A percentile compares a stretch with the other conserved stretches of the same genome.
Evolutionary conservation across 768 basidiomycete species (phyloP).

Genomic region (Xerocomellus intermedius): DNA sequence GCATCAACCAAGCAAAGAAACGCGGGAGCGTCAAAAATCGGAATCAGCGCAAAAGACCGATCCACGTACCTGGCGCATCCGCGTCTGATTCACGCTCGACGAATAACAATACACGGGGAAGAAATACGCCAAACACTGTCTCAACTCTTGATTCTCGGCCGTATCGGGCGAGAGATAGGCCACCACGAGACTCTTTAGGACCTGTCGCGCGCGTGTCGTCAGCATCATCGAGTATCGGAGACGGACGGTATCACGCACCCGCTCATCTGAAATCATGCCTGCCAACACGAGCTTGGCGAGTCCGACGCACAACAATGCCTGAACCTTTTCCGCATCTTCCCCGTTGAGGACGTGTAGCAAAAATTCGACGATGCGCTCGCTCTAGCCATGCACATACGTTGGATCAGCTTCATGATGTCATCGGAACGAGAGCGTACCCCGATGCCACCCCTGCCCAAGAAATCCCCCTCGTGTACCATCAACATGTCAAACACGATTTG

Average conservation of each 20-base stretch:
- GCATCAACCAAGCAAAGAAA: background rate
- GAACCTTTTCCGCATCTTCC: conserved; percentile 61
- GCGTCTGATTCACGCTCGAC: conserved; percentile 65
- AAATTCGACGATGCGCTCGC: conserved; percentile 65
- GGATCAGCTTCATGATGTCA: background rate
- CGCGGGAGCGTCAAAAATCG: background rate
- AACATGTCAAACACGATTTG: conserved; percentile 83
- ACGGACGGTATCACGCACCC: conserved; percentile 41
- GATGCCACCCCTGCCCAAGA: conserved; percentile 48
- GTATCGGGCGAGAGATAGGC: conserved; percentile 82
- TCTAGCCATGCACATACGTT: conserved; percentile 27
- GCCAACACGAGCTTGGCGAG: conserved; percentile 83
- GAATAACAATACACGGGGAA: conserved; percentile 86
- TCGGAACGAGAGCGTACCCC: conserved; percentile 26
- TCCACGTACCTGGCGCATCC: conserved; percentile 52
- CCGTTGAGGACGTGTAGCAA: conserved; percentile 50
- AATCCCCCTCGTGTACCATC: conserved; percentile 74
- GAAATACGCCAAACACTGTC: conserved; percentile 86
- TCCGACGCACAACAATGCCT: conserved; percentile 74
- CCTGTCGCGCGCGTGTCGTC: conserved; percentile 28
- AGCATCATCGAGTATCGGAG: too few species aligned
- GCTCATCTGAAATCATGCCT: conserved; percentile 70
- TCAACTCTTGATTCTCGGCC: conserved; percentile 73
- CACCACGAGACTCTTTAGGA: conserved; percentile 48
- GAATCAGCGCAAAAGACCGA: background rate